phyloP scores from a whole-genome alignment of 139 green algal species.

The Chlamydomonas eustigma region DNA sequence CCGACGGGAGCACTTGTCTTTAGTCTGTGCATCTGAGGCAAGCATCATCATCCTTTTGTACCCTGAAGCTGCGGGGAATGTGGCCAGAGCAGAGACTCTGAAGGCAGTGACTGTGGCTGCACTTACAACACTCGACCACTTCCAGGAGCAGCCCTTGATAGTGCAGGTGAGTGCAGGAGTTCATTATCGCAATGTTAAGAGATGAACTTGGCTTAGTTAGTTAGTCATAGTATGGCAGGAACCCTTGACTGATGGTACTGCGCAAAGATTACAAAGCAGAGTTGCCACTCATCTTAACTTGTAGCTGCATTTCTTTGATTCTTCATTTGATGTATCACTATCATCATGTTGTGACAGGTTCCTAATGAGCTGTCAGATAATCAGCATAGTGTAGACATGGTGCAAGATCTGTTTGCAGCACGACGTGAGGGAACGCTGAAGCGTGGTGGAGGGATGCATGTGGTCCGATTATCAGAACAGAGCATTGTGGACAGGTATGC shows the following conservation, averaged over 20 bases:
- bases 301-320: no score
- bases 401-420: constrained; percentile 13
- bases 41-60: constrained; percentile 13
- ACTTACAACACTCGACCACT: constrained; percentile 2
- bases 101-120: constrained; percentile 11
- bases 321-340: no score
- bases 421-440: background rate
- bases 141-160: constrained; percentile 1
- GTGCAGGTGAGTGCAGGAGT: constrained; percentile 5
- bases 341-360: no score
- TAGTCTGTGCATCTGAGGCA: constrained; percentile 7
- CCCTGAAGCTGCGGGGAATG: background rate
- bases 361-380: constrained; percentile 14
- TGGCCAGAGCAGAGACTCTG: background rate
- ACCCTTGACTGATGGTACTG: no score
- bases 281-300: no score
- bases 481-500: constrained; percentile 7
- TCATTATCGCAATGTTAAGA: no score
- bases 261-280: no score
- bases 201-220: no score
- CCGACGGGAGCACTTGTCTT: background rate
- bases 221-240: no score
- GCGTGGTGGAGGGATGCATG: background rate
- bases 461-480: constrained; percentile 10
- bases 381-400: background rate